These are phyloP conservation scores for Pleurotus eryngii DNA, from an alignment of 768 basidiomycete species.

Conservation along the genomic window DNA sequence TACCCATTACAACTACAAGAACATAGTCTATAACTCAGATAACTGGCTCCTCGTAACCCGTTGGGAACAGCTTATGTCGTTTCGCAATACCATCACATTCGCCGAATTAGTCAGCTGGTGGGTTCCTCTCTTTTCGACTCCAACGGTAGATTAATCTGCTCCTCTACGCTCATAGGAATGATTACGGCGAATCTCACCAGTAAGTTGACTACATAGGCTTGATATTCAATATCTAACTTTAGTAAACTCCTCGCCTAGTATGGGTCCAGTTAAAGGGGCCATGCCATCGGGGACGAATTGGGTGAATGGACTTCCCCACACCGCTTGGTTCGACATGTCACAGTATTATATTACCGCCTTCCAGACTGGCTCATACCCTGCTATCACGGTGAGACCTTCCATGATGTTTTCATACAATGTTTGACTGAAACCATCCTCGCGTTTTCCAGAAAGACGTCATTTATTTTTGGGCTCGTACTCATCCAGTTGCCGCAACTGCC, in stretches of 20 bases:
- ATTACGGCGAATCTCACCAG: constrained; percentile 78
- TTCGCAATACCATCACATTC: constrained; percentile 50
- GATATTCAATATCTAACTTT: neutral
- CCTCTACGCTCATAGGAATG: constrained; percentile 43
- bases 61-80: constrained; percentile 66
- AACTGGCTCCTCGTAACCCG: constrained; percentile 65
- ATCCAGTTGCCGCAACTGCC: constrained; percentile 46
- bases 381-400: constrained; percentile 42
- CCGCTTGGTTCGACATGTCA: constrained; percentile 59
- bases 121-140: constrained; percentile 4
- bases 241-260: constrained; percentile 23
- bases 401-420: neutral
- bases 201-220: constrained; percentile 17
- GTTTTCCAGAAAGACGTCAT: constrained; percentile 39
- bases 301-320: constrained; percentile 41
- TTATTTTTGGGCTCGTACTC: constrained; percentile 65
- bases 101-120: constrained; percentile 73
- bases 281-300: constrained; percentile 43
- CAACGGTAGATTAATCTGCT: neutral
- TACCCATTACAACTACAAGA: constrained; percentile 56
- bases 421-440: neutral
- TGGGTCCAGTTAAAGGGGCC: constrained; percentile 55
- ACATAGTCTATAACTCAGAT: constrained; percentile 62
- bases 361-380: constrained; percentile 62
- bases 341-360: constrained; percentile 65